Percentiles rank a stretch among this genome's conserved stretches.
Evolutionary conservation across 108 stramenopile species (phyloP).

Genomic region (Aurantiochytrium sp.): DNA sequence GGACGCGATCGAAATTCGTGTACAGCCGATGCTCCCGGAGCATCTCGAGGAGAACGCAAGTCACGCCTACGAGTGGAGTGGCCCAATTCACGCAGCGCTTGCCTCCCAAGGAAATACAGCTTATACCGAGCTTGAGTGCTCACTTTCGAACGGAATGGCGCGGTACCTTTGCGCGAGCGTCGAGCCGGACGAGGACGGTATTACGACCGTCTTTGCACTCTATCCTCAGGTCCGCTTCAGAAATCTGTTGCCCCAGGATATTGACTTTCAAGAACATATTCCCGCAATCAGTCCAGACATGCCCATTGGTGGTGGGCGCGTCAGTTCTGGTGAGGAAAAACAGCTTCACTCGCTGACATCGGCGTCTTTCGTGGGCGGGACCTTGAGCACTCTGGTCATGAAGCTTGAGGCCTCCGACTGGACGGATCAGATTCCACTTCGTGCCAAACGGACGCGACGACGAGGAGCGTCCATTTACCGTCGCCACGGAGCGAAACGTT

Average conservation of each 20-base stretch:
- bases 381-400: neutral
- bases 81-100: neutral
- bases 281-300: neutral
- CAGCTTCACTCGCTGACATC: neutral
- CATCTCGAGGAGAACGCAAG: constrained; percentile 13
- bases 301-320: neutral
- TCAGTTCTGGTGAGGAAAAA: neutral
- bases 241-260: neutral
- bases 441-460: neutral
- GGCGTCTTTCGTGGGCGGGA: neutral
- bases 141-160: neutral
- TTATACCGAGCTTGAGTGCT: neutral
- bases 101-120: neutral
- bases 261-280: neutral
- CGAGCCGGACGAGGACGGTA: neutral
- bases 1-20: neutral
- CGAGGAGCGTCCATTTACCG: neutral
- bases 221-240: neutral
- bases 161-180: constrained; percentile 7
- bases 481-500: neutral
- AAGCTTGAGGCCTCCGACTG: neutral
- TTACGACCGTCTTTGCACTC: neutral
- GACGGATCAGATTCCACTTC: neutral
- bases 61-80: neutral
- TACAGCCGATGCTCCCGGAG: neutral